Percentiles rank a stretch among this genome's conserved stretches.
Evolutionary conservation across 345 rosid species (phyloP).

Genomic region (Clausena lansium): DNA sequence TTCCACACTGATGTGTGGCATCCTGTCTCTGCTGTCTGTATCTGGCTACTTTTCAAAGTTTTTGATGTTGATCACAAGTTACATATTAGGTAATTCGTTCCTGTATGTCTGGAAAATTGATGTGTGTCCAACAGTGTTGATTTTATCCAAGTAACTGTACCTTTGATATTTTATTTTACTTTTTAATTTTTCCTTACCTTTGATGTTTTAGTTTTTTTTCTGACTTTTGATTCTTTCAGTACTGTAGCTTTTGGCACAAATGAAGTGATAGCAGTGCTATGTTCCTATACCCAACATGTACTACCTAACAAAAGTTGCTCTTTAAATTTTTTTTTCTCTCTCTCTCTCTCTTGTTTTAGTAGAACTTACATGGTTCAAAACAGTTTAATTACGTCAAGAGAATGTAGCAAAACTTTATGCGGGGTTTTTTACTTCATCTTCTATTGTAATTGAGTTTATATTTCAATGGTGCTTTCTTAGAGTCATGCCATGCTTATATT

Average conservation of each 20-base stretch:
- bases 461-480: neutral
- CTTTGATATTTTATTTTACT: too few species aligned
- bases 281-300: neutral
- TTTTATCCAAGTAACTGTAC: neutral
- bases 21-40: conserved; percentile 3
- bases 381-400: neutral
- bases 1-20: neutral
- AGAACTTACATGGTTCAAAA: neutral
- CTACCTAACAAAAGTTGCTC: neutral
- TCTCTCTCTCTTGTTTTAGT: neutral
- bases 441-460: neutral
- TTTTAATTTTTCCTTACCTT: too few species aligned
- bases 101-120: neutral
- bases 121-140: neutral
- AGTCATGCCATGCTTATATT: neutral
- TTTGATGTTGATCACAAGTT: neutral
- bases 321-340: neutral
- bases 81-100: neutral
- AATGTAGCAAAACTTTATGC: neutral
- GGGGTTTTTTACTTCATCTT: neutral
- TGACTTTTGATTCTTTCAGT: neutral
- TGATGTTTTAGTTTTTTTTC: neutral
- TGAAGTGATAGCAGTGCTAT: neutral
- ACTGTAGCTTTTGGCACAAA: neutral
- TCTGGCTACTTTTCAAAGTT: neutral